These are phyloP conservation scores for Chlorencoelia australis DNA, from an alignment of 2,329 filamentous ascomycete genomes.

Conservation along the genomic window DNA sequence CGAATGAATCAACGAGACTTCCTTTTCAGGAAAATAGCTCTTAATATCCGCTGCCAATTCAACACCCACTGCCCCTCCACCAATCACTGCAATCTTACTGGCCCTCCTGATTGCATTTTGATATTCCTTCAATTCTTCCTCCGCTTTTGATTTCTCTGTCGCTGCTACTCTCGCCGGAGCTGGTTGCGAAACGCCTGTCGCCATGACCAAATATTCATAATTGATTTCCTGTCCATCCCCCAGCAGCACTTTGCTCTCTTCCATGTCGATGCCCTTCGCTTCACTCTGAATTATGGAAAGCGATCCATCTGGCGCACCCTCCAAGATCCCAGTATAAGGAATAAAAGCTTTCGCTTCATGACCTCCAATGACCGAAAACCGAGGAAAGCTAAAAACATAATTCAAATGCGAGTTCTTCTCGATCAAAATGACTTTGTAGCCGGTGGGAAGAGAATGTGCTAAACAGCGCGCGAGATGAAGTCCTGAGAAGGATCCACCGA, in stretches of 20 bases:
- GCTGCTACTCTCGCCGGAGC: slow-evolving; percentile 27
- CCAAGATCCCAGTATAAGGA: slow-evolving; percentile 32
- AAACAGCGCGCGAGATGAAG: slow-evolving; percentile 28
- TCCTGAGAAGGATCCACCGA: slow-evolving; percentile 38
- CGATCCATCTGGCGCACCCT: slow-evolving; percentile 24
- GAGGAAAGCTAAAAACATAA: slow-evolving; percentile 38
- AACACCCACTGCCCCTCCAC: slow-evolving; percentile 40
- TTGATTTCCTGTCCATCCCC: slow-evolving; percentile 27
- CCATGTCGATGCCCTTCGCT: slow-evolving; percentile 25
- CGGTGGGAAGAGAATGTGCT: slow-evolving; percentile 31
- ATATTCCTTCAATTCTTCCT: slow-evolving; percentile 24
- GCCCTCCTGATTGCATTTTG: slow-evolving; percentile 25
- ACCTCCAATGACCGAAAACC: slow-evolving; percentile 34
- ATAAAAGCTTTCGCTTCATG: slow-evolving; percentile 40
- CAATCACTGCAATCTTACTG: slow-evolving; percentile 28
- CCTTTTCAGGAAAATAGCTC: slow-evolving; percentile 35
- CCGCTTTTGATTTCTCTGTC: slow-evolving; percentile 24
- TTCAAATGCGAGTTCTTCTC: slow-evolving; percentile 44
- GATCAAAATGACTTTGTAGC: slow-evolving; percentile 36
- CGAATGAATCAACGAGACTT: slow-evolving; percentile 39
- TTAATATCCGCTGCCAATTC: slow-evolving; percentile 40
- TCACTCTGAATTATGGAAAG: slow-evolving; percentile 25
- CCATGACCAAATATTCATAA: slow-evolving; percentile 34
- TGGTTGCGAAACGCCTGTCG: slow-evolving; percentile 30
- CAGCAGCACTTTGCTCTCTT: slow-evolving; percentile 26